Evolutionary conservation across 306 rosid genomes (phyloP).

Genomic region (Hylodesmum podocarpum): DNA sequence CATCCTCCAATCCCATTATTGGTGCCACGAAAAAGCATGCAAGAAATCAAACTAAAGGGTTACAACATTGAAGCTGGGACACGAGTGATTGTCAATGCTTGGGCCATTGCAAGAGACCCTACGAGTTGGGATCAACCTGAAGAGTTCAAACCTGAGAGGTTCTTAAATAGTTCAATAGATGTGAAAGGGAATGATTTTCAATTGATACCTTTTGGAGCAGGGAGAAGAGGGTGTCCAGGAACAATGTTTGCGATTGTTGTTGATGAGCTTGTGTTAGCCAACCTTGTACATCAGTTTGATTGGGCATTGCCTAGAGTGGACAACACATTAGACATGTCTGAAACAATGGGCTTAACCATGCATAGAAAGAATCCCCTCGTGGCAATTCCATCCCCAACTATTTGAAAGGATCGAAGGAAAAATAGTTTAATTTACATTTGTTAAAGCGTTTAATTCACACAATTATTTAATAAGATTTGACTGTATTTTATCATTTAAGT

Average conservation of each 20-base stretch:
- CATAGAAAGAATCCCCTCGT: not conserved
- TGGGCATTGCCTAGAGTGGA: not conserved
- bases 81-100: not conserved
- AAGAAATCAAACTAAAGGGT: not conserved
- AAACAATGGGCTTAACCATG: not conserved
- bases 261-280: not conserved
- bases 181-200: not conserved
- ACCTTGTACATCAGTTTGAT: not conserved
- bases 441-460: too few relatives aligned
- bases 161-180: not conserved
- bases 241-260: not conserved
- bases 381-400: not conserved
- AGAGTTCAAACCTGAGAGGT: not conserved
- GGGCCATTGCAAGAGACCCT: not conserved
- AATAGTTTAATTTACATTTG: too few relatives aligned
- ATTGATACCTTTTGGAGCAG: not conserved
- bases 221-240: not conserved
- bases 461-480: too few relatives aligned
- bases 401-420: too few relatives aligned
- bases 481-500: too few relatives aligned
- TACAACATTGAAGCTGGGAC: not conserved
- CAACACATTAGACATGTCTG: not conserved
- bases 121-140: not conserved
- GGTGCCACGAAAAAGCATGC: not conserved
- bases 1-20: not conserved